Conservation (phyloP, 148 eudicot genomes). For the Suaeda aralocaspica region DNA sequence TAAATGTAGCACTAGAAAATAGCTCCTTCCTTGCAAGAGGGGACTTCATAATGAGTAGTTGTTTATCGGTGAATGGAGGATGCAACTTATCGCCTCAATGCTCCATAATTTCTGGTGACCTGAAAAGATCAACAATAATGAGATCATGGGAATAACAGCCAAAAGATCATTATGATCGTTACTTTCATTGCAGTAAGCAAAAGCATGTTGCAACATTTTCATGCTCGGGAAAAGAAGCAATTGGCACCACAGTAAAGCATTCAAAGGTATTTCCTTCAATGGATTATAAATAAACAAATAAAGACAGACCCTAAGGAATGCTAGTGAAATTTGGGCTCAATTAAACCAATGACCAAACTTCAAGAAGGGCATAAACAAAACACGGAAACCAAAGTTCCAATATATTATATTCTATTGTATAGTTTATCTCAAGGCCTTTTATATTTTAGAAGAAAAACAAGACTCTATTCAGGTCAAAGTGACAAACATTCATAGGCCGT, state of each 20-base stretch:
- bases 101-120: constrained; percentile 56
- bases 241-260: not conserved
- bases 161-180: not conserved
- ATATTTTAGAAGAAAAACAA: not conserved
- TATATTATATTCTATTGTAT: too few relatives aligned
- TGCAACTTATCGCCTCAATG: constrained; percentile 37
- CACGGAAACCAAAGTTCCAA: too few relatives aligned
- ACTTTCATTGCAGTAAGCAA: not conserved
- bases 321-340: too few relatives aligned
- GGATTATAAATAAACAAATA: too few relatives aligned
- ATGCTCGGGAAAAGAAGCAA: not conserved
- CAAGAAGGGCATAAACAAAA: too few relatives aligned
- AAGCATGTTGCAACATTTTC: not conserved
- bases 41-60: not conserved
- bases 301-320: too few relatives aligned
- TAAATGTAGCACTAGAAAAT: not conserved
- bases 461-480: not conserved
- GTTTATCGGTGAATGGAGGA: not conserved
- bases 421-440: too few relatives aligned
- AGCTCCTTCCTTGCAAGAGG: constrained; percentile 1
- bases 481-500: not conserved
- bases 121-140: constrained; percentile 10
- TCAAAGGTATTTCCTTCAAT: too few relatives aligned
- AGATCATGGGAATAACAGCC: not conserved
- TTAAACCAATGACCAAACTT: too few relatives aligned